Percentiles rank a stretch among this genome's conserved stretches.
Conservation (phyloP, 305 asterid species). For the Solanum hybrid region DNA sequence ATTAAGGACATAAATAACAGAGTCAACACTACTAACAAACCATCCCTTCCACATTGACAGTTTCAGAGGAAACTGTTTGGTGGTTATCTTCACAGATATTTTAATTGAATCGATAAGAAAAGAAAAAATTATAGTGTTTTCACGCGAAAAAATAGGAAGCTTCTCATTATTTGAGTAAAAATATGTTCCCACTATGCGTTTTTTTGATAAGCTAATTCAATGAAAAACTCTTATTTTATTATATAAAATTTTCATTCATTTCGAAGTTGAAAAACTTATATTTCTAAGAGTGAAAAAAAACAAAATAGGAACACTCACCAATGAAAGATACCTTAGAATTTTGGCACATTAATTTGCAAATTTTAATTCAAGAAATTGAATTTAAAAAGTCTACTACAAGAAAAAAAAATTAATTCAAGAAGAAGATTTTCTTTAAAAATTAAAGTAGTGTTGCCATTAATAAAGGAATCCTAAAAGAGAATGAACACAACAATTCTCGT, state of each 20-base stretch:
- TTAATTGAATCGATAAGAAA: rapidly evolving
- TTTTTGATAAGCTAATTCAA: background rate
- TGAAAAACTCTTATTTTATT: too few relatives aligned
- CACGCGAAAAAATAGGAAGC: background rate
- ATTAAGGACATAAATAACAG: background rate
- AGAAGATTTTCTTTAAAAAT: background rate
- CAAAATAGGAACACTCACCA: background rate
- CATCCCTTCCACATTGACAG: background rate
- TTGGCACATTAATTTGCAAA: background rate
- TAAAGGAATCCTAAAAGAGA: background rate
- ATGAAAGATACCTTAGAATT: background rate
- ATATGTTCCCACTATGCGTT: rapidly evolving
- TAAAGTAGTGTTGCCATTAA: background rate
- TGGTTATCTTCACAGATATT: background rate
- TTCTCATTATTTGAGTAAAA: background rate
- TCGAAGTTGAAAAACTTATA: background rate
- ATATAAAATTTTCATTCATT: background rate
- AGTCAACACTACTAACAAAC: background rate
- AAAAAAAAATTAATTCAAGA: background rate
- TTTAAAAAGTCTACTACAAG: background rate
- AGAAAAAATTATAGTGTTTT: background rate
- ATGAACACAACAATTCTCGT: background rate
- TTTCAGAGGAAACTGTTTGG: too few relatives aligned
- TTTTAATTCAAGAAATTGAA: background rate
- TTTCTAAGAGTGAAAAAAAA: background rate